Conservation (phyloP, 768 basidiomycete genomes). For the Leccinellum albellum region DNA sequence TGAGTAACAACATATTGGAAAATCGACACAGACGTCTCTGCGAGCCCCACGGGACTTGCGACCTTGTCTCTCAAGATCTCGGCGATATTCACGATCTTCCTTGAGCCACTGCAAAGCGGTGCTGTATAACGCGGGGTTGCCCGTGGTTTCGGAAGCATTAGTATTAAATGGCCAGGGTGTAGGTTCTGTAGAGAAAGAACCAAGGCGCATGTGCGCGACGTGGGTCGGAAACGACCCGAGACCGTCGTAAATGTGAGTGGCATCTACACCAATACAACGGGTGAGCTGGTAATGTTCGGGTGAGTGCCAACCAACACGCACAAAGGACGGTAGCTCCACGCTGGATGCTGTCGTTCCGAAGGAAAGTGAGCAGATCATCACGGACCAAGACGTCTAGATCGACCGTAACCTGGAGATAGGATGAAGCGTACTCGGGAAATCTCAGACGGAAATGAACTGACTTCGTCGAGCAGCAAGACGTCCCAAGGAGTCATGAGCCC, state of each 20-base stretch:
- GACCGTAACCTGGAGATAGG: constrained; percentile 72
- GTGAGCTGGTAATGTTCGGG: constrained; percentile 4
- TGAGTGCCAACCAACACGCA: constrained; percentile 30
- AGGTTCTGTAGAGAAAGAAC: constrained; percentile 63
- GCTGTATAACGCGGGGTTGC: constrained; percentile 47
- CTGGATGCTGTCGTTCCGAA: constrained; percentile 73
- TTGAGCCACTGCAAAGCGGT: constrained; percentile 85
- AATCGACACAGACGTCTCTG: constrained; percentile 42
- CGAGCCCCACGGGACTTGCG: constrained; percentile 61
- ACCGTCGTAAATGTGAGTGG: constrained; percentile 97
- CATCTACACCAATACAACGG: constrained; percentile 50
- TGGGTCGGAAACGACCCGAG: constrained; percentile 90
- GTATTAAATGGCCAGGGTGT: constrained; percentile 62
- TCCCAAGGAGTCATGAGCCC: constrained; percentile 96
- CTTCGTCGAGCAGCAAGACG: constrained; percentile 90
- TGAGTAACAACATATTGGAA: neutral
- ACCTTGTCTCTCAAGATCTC: constrained; percentile 53
- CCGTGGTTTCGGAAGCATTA: constrained; percentile 25
- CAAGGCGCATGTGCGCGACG: constrained; percentile 86
- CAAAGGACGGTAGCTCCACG: constrained; percentile 89
- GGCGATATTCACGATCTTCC: constrained; percentile 71
- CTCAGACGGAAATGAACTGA: constrained; percentile 28
- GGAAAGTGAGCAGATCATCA: constrained; percentile 82
- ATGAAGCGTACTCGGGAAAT: neutral
- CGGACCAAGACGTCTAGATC: constrained; percentile 96